phyloP scores from a whole-genome alignment of 2,329 filamentous ascomycete species.

The Hysterium pulicare region DNA sequence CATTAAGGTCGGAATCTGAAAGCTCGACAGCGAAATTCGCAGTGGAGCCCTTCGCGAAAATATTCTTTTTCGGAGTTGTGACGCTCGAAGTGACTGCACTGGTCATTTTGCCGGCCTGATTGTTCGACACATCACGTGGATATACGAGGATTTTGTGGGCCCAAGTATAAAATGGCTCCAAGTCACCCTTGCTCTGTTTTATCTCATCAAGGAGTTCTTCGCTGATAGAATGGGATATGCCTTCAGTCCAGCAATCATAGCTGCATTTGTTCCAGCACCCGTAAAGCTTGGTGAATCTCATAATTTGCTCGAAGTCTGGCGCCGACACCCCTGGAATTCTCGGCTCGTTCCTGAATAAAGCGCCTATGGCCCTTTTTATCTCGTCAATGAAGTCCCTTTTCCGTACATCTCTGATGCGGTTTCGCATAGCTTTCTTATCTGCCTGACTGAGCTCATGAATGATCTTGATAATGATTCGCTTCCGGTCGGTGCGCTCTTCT shows the following conservation, averaged over 20 bases:
- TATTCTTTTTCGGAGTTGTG: background rate
- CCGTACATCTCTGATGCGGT: slow-evolving; percentile 16
- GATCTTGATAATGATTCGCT: slow-evolving; percentile 44
- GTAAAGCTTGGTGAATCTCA: slow-evolving; percentile 26
- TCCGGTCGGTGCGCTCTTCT: slow-evolving; percentile 38
- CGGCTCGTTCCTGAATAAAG: slow-evolving; percentile 16
- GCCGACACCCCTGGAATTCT: slow-evolving; percentile 25
- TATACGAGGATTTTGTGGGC: background rate
- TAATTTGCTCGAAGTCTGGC: slow-evolving; percentile 23
- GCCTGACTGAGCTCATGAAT: slow-evolving; percentile 29
- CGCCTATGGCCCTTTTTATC: slow-evolving; percentile 20
- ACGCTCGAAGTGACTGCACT: background rate
- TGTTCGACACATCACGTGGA: background rate
- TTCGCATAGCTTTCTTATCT: slow-evolving; percentile 20
- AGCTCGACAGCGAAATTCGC: background rate
- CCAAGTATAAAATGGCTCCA: slow-evolving; percentile 3
- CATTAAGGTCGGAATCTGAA: background rate
- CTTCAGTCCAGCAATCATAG: background rate
- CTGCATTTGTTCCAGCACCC: slow-evolving; percentile 25
- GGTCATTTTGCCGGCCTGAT: too few species aligned
- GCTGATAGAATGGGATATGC: background rate
- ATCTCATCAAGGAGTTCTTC: background rate
- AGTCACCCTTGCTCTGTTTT: background rate
- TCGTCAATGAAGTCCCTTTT: slow-evolving; percentile 21
- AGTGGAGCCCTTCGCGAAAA: background rate